Evolutionary conservation across 179 eudicot species (phyloP).

Genomic region (Silene coronaria): DNA sequence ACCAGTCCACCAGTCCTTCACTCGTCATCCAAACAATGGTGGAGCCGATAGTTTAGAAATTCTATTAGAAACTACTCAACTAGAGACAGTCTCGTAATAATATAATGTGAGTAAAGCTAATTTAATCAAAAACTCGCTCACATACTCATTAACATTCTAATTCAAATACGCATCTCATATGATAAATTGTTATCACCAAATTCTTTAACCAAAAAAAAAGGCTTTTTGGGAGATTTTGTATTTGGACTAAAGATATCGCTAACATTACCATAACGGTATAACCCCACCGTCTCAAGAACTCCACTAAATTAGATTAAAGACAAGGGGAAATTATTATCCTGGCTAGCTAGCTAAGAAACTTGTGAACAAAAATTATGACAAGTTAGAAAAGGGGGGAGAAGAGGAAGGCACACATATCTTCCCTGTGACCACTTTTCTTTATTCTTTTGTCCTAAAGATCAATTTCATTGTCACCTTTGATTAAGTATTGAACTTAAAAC

Average conservation of each 20-base stretch:
- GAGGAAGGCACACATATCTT: neutral
- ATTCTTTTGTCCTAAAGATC: neutral
- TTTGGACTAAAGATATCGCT: neutral
- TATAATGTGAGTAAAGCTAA: neutral
- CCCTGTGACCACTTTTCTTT: neutral
- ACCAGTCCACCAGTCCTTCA: too few relatives aligned
- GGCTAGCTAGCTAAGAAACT: conserved; percentile 1
- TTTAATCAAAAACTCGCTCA: too few relatives aligned
- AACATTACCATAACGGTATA: neutral
- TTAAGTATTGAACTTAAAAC: neutral
- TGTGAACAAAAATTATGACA: conserved; percentile 3
- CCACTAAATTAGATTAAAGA: neutral
- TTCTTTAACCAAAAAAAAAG: neutral
- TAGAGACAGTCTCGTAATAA: too few relatives aligned
- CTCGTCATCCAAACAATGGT: too few relatives aligned
- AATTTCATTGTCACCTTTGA: neutral
- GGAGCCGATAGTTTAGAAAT: too few relatives aligned
- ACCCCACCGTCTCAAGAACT: neutral
- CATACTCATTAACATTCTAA: too few relatives aligned
- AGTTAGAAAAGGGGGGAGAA: neutral
- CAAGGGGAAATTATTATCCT: neutral
- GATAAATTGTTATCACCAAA: too few relatives aligned
- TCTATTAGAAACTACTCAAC: too few relatives aligned
- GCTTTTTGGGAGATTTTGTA: neutral
- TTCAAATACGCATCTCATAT: too few relatives aligned